Evolutionary conservation across 805 yeast species (phyloP), one percentile per base, ranked within the genome.

Genomic region (Yarrowia sp.): DNA sequence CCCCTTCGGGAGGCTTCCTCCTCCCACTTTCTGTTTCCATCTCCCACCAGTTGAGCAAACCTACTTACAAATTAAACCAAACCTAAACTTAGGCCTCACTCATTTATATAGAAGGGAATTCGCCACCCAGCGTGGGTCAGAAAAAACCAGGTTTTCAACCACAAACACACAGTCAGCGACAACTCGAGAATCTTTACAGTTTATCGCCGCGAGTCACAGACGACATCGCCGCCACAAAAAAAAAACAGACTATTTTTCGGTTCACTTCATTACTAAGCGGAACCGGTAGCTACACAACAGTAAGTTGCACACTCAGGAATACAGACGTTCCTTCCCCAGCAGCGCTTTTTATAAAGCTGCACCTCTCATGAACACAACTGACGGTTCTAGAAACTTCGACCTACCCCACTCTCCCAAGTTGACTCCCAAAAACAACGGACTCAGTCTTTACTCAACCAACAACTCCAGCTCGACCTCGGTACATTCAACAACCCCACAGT

Each of bases 321-420:
- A 31, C 7, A 11, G n/a, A 11, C 28, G 15, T 15, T 35, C 32
- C 42, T 14, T 14, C 43, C 33, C 18, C 36, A 18, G 60, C 60
- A 53, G 60, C 47, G 31, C 47, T 13, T 42, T 22, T 28, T 14
- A 10, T n/a, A 7, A 11, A 43, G 18, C 61, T 55, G 45, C 60
- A 28, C 60, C 17, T 28, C 61, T 6, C 61, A 55, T 55, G 61
- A 55, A 55, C 61, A 55, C 61, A 38, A 55, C 61, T 55, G 61
- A 55, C 61, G 61, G 61, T 55, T 41, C 61, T 39, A 55, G 47
- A 55, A 39, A 55, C 61, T 41, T 39, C 61, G 61, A 55, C 61
- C 47, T 55, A 31, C 61, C 61, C 36, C 61, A 55, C 32, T 55
- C 61, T 41, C 61, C 61, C 47, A 55, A 55, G 38, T 41, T 55